Evolutionary conservation across 495 filamentous ascomycete species (phyloP).

Genomic region (Geoglossum glabrum): DNA sequence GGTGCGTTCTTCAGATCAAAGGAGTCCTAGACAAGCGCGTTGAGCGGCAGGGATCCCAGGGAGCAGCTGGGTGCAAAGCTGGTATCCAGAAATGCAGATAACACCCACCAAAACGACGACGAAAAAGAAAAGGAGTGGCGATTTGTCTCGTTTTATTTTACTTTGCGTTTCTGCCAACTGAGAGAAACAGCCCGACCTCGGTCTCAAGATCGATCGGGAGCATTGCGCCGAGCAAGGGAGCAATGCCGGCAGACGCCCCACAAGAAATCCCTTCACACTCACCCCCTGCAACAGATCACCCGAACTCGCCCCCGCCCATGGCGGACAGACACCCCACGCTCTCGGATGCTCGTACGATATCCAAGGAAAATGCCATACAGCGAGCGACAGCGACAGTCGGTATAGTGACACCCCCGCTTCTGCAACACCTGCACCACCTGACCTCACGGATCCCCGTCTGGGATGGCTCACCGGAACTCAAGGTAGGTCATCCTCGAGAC

Average conservation of each 20-base stretch:
- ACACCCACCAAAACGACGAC: neutral
- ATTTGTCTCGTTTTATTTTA: neutral
- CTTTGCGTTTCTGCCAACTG: too few species aligned
- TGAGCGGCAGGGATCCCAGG: neutral
- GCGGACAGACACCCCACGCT: neutral
- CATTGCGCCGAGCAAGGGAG: too few species aligned
- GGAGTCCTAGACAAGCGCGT: neutral
- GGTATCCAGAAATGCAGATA: neutral
- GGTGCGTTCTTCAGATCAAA: constrained; percentile 3
- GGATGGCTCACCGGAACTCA: too few species aligned
- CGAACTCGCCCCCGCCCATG: neutral
- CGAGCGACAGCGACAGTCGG: too few species aligned
- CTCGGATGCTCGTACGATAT: neutral
- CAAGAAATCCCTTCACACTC: neutral
- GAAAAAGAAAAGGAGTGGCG: neutral
- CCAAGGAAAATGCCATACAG: too few species aligned
- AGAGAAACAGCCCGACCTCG: too few species aligned
- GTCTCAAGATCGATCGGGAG: too few species aligned
- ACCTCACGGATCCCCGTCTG: too few species aligned
- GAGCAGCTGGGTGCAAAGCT: neutral
- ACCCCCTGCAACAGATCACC: neutral
- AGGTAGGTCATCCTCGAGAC: too few species aligned
- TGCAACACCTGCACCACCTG: too few species aligned
- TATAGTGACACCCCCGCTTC: too few species aligned
- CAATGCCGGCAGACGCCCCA: too few species aligned